Base-by-base conservation (phyloP, 2,329 filamentous ascomycete species). In the Alternaria tenuissima region DNA sequence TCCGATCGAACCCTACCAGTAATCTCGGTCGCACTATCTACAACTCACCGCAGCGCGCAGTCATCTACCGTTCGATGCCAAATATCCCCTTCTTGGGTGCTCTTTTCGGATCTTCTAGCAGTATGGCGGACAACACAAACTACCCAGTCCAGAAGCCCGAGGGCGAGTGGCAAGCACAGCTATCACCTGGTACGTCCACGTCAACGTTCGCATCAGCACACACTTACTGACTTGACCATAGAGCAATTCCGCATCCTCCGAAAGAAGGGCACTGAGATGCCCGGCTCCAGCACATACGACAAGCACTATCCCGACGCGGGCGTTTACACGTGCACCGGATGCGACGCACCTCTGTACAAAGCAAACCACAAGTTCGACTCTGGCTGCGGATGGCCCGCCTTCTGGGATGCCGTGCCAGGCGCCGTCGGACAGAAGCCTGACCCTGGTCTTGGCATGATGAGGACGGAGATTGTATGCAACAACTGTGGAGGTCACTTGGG, bases 361-460 rank as follows among this genome's bases (percentile, higher is more conserved):
- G 94, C 95, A 28, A 86, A 86, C 64, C 94, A 97, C 81, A 99
- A 99, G 80, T 99, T 99, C 86, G 92, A 92, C 79, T 96, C 92
- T 18, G 93, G 93, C 42, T 99, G 95, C 80, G 95, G 95, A 62
- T 99, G 95, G 95, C 95, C 95, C 0, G 95, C 95, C 12, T 99
- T 98, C 81, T 99, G 94, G 77, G 95, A 99, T 80, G 94, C 91
- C 67, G 88, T 99, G 52, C 94, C 95, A 0, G 94, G 93, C 3
- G 94, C 94, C 1, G 93, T 99, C 12, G 92, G 88, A 36, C 85
- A 94, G 63, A 90, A 94, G 73, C 88, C 88, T 65, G 95, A 99
- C 79, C 82, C 81, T 48, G 84, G 88, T 0, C 86, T 93, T 52
- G 94, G 94, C 47, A 96, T 97, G 92, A 77, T 84, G 74, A 85